Percentiles rank a stretch among this genome's conserved stretches.
Conservation (phyloP, 768 basidiomycete species). For the Leccinum barrowsii region DNA sequence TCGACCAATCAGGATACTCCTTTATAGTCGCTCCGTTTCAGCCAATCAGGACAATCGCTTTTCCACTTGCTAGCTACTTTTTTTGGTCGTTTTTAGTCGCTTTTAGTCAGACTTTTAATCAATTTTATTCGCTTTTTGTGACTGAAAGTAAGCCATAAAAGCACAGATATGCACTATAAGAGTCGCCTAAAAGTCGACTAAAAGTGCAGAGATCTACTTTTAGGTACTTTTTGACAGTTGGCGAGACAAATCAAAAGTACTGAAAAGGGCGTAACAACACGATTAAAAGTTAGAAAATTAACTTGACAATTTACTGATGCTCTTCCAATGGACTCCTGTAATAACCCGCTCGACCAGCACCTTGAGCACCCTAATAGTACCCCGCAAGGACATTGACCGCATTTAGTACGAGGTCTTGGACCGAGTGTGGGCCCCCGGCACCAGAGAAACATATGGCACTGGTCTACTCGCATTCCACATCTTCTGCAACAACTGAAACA, state of each 20-base stretch:
- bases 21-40: too few species aligned
- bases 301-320: slow-evolving; percentile 44
- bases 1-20: neutral
- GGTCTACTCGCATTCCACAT: too few species aligned
- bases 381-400: too few species aligned
- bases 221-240: neutral
- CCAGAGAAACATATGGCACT: too few species aligned
- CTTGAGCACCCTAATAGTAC: too few species aligned
- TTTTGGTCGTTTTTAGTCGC: neutral
- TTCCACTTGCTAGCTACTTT: neutral
- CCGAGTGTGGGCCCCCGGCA: too few species aligned
- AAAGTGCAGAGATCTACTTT: neutral
- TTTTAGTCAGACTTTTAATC: neutral
- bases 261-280: neutral
- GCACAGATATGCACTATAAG: neutral
- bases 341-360: too few species aligned
- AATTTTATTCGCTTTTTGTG: neutral
- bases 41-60: neutral
- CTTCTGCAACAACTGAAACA: too few species aligned
- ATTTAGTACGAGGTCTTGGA: too few species aligned
- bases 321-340: too few species aligned
- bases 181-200: neutral
- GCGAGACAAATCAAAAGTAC: neutral
- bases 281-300: neutral
- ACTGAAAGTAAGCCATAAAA: neutral